Evolutionary conservation across 176 grass and related monocot genomes (phyloP), one percentile per base, ranked within the genome.

Genomic region (Bothriochloa decipiens): DNA sequence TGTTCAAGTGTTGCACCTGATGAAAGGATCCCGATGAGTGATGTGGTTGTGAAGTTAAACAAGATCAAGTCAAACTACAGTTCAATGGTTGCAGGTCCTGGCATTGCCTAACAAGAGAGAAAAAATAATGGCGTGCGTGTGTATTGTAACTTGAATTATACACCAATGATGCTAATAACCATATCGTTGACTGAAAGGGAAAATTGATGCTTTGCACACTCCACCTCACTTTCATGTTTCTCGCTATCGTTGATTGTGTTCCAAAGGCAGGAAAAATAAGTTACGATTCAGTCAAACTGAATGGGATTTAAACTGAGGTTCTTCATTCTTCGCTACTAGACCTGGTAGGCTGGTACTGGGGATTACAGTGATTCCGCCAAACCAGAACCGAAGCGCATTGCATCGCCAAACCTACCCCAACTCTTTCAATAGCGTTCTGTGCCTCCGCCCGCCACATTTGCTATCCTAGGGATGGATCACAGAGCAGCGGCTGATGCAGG

Each of bases 1-100:
- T 91, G 89, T 63, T 87, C 85, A 75, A 91, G 84, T 43, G 71
- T 15, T 55, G 76, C 52, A 58, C 89, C 82, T 70, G 83, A 85
- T 13, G 83, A 89, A 23, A 89, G 87, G 68, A 81, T 81, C 9
- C 53, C 83, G 55, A 69, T 89, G 78, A 70, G 25, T 82, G 72
- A 89, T 18, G 78, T 85, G 65, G 87, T 82, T 72, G 55, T 77
- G 49, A 86, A 49, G 66, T 72, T 89, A 47, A 81, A 80, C 77
- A 89, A 76, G 27, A 83, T 85, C 83, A 85, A 83, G 74, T 55
- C 81, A 63, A 45, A 77, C 32, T 87, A 39, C 40, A 49, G 22
- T 52, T 53, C 74, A 5, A 46, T 46, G 45, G 11, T 71, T 42
- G 20, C 22, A 45, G 16, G n/a, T 41, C 33, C 33, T 35, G 33